These are phyloP conservation scores for Leersia perrieri DNA, from an alignment of 176 grass and related monocot species.

Conservation along the genomic window DNA sequence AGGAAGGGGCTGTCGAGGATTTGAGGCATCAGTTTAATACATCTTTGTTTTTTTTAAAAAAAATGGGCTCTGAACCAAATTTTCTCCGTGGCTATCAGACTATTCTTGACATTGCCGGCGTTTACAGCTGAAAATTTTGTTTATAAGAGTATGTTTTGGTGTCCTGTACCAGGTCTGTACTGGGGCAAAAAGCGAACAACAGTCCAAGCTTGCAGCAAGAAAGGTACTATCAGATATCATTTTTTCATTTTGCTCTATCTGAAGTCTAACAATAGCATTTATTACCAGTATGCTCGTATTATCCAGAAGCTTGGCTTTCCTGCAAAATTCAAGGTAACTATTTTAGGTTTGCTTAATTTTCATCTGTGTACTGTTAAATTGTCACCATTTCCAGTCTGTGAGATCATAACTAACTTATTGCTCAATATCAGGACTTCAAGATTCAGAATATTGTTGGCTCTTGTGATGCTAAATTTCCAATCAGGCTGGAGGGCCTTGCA, in stretches of 20 bases:
- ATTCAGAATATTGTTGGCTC: slow-evolving; percentile 96
- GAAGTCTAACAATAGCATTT: slow-evolving; percentile 26
- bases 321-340: slow-evolving; percentile 90
- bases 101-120: neutral
- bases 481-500: slow-evolving; percentile 90
- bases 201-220: slow-evolving; percentile 92
- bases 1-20: neutral
- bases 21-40: neutral
- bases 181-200: slow-evolving; percentile 90
- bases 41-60: neutral
- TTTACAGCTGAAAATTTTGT: neutral
- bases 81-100: neutral
- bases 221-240: slow-evolving; percentile 57
- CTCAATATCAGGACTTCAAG: slow-evolving; percentile 74
- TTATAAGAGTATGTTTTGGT: neutral
- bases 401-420: slow-evolving; percentile 1
- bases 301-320: slow-evolving; percentile 99
- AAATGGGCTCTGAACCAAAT: neutral
- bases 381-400: neutral
- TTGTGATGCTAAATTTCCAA: slow-evolving; percentile 97
- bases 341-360: slow-evolving; percentile 5
- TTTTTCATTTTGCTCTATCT: slow-evolving; percentile 1
- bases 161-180: slow-evolving; percentile 80
- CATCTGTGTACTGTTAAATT: neutral
- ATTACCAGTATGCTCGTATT: slow-evolving; percentile 91